Percentiles rank a stretch among this genome's conserved stretches.
Evolutionary conservation across 73 alveolate species (phyloP).

Genomic region (Symbiodinium pilosum): DNA sequence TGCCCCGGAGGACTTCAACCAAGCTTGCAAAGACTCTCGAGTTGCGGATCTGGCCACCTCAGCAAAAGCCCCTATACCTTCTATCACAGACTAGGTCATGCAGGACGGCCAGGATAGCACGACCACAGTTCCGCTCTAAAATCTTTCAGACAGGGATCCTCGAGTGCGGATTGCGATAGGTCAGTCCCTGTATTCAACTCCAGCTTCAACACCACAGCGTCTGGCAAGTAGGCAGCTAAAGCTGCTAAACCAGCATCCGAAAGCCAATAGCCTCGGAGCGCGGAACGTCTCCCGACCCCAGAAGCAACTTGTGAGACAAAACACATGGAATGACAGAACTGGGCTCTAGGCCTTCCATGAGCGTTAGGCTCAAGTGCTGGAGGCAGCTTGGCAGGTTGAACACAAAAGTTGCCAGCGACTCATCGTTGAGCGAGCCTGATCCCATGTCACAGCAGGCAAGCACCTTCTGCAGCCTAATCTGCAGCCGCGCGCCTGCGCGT

Average conservation of each 20-base stretch:
- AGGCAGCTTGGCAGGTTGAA: not conserved
- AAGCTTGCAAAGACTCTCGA: not conserved
- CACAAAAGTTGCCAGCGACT: not conserved
- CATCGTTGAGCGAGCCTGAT: not conserved
- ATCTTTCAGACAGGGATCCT: not conserved
- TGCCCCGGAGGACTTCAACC: not conserved
- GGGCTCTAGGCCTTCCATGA: not conserved
- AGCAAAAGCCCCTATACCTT: too few relatives aligned
- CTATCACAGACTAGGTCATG: too few relatives aligned
- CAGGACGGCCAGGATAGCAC: too few relatives aligned
- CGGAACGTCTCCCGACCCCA: not conserved
- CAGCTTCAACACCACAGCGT: not conserved
- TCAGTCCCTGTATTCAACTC: not conserved
- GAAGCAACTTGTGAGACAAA: too few relatives aligned
- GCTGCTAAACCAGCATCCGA: slow-evolving; percentile 10
- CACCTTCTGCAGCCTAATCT: too few relatives aligned
- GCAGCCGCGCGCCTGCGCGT: too few relatives aligned
- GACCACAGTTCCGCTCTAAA: too few relatives aligned
- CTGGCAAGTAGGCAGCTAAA: not conserved
- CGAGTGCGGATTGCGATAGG: not conserved
- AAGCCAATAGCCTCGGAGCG: not conserved
- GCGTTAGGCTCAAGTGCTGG: not conserved
- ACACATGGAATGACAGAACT: too few relatives aligned
- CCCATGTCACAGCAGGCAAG: not conserved
- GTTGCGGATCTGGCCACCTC: slow-evolving; percentile 4